Evolutionary conservation across 2,329 filamentous ascomycete genomes (phyloP).

Genomic region (Colletotrichum tabaci): DNA sequence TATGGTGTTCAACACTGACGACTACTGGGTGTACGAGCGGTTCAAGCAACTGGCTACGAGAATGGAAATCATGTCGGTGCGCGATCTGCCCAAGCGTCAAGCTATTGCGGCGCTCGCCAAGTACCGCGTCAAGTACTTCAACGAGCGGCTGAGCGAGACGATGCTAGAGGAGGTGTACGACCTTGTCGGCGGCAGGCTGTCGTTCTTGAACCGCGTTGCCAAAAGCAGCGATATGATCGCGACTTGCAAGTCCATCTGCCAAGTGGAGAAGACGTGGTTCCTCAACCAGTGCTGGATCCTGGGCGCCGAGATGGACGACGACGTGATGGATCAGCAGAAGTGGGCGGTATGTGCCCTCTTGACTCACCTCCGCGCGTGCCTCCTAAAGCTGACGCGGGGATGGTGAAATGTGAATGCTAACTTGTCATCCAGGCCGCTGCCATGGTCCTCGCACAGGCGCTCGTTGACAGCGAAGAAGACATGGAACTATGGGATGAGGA

Average conservation of each 20-base stretch:
- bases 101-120: constrained; percentile 83
- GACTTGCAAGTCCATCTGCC: constrained; percentile 81
- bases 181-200: constrained; percentile 87
- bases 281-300: constrained; percentile 83
- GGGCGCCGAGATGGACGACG: constrained; percentile 87
- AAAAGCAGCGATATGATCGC: constrained; percentile 84
- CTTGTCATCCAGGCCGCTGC: constrained; percentile 78
- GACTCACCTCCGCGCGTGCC: background rate
- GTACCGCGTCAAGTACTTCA: constrained; percentile 86
- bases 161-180: constrained; percentile 86
- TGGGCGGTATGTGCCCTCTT: constrained; percentile 78
- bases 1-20: constrained; percentile 94
- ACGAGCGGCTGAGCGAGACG: constrained; percentile 68
- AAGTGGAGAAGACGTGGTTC: constrained; percentile 82
- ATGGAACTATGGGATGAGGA: constrained; percentile 51
- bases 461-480: constrained; percentile 85
- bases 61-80: constrained; percentile 92
- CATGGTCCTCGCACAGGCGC: constrained; percentile 91
- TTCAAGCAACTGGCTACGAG: constrained; percentile 92
- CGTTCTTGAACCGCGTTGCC: constrained; percentile 91
- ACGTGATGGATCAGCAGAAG: constrained; percentile 98
- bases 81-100: constrained; percentile 83
- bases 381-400: background rate
- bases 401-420: background rate
- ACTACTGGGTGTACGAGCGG: constrained; percentile 98